Evolutionary conservation across 75 land plant species (phyloP).

Genomic region (Pseudotsuga menziesii): DNA sequence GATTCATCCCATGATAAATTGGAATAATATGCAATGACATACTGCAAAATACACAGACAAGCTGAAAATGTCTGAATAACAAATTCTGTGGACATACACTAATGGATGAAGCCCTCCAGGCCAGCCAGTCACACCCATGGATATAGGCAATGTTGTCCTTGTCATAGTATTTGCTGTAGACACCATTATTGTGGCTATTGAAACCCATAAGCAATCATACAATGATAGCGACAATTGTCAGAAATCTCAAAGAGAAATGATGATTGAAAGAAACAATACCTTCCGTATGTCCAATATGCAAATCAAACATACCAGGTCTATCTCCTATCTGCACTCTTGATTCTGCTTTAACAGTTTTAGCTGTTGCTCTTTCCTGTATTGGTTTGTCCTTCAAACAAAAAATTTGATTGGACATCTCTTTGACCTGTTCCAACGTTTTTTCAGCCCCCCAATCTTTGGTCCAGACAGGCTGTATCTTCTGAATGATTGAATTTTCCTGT

Average conservation of each 20-base stretch:
- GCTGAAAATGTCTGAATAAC: not conserved
- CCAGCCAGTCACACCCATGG: not conserved
- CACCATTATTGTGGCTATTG: not conserved
- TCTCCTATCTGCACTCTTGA: constrained; percentile 5
- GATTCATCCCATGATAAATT: not conserved
- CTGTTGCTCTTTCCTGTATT: constrained; percentile 2
- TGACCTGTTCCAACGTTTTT: not conserved
- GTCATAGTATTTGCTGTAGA: not conserved
- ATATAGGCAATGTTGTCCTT: constrained; percentile 1
- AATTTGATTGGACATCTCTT: not conserved
- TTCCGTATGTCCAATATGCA: not conserved
- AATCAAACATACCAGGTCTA: constrained; percentile 3
- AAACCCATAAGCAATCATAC: not conserved
- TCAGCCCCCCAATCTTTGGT: not conserved
- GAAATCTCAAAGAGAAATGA: not conserved
- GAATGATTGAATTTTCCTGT: not conserved
- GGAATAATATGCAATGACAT: not conserved
- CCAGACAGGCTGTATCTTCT: not conserved
- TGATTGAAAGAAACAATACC: not conserved
- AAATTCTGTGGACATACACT: not conserved
- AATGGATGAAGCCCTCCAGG: not conserved
- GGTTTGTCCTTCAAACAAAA: not conserved
- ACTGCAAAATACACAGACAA: not conserved
- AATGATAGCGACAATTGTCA: not conserved
- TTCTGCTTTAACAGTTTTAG: constrained; percentile 1